Conservation (phyloP, 345 rosid genomes). For the Geranium rotundifolium region DNA sequence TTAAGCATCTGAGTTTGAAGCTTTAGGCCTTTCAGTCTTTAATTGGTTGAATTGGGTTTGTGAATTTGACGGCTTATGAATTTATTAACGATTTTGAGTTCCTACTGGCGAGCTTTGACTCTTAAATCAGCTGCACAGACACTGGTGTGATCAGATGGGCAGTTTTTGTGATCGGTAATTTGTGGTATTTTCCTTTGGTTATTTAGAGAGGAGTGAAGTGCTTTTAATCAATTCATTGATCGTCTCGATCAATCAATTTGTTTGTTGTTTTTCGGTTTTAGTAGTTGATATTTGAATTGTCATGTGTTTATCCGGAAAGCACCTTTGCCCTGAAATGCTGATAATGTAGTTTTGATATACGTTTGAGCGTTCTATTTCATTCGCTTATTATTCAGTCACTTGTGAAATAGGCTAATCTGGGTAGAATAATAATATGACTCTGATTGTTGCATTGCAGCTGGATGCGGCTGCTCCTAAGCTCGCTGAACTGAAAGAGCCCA, state of each 20-base stretch:
- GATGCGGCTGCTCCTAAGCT: slow-evolving; percentile 79
- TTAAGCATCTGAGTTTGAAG: neutral
- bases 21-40: neutral
- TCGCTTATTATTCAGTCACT: neutral
- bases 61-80: neutral
- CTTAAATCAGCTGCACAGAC: too few relatives aligned
- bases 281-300: neutral
- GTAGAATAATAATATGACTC: neutral
- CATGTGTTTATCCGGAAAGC: neutral
- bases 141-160: too few relatives aligned
- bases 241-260: too few relatives aligned
- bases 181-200: too few relatives aligned
- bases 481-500: slow-evolving; percentile 54
- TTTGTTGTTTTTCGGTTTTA: too few relatives aligned
- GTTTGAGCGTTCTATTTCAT: too few relatives aligned
- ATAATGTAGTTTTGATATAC: neutral
- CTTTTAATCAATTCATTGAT: too few relatives aligned
- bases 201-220: too few relatives aligned
- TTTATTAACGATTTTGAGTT: too few relatives aligned
- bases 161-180: too few relatives aligned
- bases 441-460: slow-evolving; percentile 37
- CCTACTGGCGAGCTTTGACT: neutral
- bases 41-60: neutral
- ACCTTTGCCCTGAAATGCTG: neutral
- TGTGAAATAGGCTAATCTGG: neutral